Evolutionary conservation across 495 filamentous ascomycete genomes (phyloP), one percentile per base, ranked within the genome.

Genomic region (Podospora sp.): DNA sequence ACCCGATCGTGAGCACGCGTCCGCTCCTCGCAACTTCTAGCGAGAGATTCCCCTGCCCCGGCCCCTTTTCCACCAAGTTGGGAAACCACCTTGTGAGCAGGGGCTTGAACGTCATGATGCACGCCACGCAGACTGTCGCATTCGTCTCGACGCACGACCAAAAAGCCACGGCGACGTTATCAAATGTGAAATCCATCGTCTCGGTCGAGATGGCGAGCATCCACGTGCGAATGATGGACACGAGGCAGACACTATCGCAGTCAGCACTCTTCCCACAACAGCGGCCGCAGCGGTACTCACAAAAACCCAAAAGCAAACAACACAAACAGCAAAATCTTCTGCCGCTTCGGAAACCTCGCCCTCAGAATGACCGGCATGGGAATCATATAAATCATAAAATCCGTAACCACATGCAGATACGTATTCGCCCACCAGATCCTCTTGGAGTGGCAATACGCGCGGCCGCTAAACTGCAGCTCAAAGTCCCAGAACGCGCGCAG

Each of bases 91-190:
- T 40, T 5, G 59, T 22, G 14, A 62, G 49, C 0, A 62, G 25
- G 5, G 59, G 59, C 21, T 62, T 62, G 29, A 49, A 46, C 20
- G 59, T 62, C 33, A 27, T 27, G 21, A 62, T 46, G 25, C 59
- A 62, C 6, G 20, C 59, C 16, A 62, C 35, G 20, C n/a, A 21
- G 21, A 62, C 35, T 6, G 59, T 62, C 7, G 33, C 59, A 24
- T 62, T 62, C 3, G 59, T 62, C 59, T 62, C 59, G 35, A 62
- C 36, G 59, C 59, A 62, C 8, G 59, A 62, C 59, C 59, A 62
- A 22, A 46, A 62, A 11, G 59, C 59, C 8, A 50, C 49, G 35
- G 33, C 6, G n/a, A 49, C 35, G 35, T 62, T 62, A 18, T 62
- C 59, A n/a, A 24, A 62, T 33, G 59, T 62, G 21, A 62, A 62